phyloP scores from a whole-genome alignment of 108 stramenopile species.

The Cyclostephanos tholiformis region DNA sequence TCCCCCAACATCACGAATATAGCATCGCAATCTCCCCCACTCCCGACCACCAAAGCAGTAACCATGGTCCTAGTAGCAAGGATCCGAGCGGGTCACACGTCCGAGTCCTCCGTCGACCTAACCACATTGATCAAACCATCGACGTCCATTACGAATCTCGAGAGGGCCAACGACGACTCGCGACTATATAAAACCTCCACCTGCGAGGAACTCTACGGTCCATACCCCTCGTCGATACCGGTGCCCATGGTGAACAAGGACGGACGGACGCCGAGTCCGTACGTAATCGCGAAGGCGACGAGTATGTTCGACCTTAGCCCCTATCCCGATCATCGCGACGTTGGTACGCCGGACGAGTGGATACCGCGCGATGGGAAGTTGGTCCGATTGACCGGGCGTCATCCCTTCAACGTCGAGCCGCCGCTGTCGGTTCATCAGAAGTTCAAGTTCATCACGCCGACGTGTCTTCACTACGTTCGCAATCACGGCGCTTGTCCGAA shows the following conservation, averaged over 20 bases:
- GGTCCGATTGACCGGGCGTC: conserved; percentile 94
- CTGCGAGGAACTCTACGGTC: conserved; percentile 69
- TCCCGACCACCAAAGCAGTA: no score
- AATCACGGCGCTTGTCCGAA: conserved; percentile 92
- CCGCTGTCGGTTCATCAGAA: conserved; percentile 73
- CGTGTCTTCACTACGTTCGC: conserved; percentile 78
- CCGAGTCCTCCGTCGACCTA: conserved; percentile 39
- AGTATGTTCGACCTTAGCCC: conserved; percentile 58
- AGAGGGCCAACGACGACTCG: not conserved
- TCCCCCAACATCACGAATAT: no score
- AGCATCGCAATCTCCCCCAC: no score
- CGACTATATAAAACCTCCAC: conserved; percentile 2
- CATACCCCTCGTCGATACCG: conserved; percentile 81
- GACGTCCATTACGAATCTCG: conserved; percentile 32
- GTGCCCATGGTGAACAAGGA: conserved; percentile 75
- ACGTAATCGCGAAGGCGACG: conserved; percentile 52
- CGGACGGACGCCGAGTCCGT: conserved; percentile 56
- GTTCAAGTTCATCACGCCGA: conserved; percentile 84
- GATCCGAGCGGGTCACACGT: not conserved
- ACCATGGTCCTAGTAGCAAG: conserved; percentile 21
- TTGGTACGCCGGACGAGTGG: conserved; percentile 90
- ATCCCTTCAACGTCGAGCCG: conserved; percentile 99
- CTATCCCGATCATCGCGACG: conserved; percentile 78
- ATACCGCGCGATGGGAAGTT: conserved; percentile 86
- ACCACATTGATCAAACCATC: conserved; percentile 48